Conservation (phyloP, 208 protist species). For the Jaenimonas drosophilae region DNA sequence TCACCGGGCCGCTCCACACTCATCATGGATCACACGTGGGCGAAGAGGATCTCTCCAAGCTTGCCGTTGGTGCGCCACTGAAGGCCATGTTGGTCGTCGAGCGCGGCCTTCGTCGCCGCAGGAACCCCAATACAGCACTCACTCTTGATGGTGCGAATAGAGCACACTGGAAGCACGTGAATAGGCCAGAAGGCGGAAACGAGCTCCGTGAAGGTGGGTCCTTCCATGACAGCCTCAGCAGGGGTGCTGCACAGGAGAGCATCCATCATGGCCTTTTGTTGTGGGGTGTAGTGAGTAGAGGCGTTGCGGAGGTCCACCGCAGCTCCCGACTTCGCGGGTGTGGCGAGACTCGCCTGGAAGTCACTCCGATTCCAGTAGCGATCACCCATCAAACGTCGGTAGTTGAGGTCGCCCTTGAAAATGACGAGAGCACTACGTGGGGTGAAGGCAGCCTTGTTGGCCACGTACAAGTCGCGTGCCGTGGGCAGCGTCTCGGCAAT, state of each 20-base stretch:
- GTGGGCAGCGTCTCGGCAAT: conserved; percentile 3
- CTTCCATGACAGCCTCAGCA: conserved; percentile 11
- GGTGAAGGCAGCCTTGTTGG: conserved; percentile 30
- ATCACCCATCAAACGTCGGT: conserved; percentile 82
- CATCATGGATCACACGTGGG: conserved; percentile 9
- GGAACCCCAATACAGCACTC: conserved; percentile 73
- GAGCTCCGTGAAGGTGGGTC: conserved; percentile 38
- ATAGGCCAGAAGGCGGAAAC: conserved; percentile 68
- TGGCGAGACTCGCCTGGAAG: conserved; percentile 39
- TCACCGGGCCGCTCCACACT: not conserved
- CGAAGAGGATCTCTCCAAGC: conserved; percentile 76
- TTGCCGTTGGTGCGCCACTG: conserved; percentile 67
- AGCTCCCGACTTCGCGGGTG: not conserved
- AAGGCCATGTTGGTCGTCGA: conserved; percentile 20
- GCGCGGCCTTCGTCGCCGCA: conserved; percentile 19
- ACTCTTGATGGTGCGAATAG: conserved; percentile 86
- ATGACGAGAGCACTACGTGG: conserved; percentile 54
- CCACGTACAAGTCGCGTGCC: conserved; percentile 13
- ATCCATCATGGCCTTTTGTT: not conserved
- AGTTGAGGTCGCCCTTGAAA: conserved; percentile 90
- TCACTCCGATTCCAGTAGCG: conserved; percentile 68
- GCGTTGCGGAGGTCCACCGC: conserved; percentile 8
- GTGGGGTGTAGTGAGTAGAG: conserved; percentile 4
- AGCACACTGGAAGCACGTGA: conserved; percentile 46
- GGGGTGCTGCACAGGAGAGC: conserved; percentile 51